Conservation (phyloP, 805 yeast genomes). For the Huiozyma sinensis region DNA sequence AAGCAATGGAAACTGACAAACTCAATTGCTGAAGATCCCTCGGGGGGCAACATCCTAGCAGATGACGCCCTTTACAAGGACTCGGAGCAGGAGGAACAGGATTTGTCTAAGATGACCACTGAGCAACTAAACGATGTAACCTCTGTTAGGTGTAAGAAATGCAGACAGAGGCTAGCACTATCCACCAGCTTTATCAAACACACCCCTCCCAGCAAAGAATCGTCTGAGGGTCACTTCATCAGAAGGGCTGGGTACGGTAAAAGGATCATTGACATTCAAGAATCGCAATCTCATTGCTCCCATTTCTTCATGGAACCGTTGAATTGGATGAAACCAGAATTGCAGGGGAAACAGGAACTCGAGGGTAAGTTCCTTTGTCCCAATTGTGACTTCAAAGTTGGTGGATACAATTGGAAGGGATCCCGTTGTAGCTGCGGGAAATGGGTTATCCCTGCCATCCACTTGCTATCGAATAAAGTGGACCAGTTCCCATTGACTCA, state of each 20-base stretch:
- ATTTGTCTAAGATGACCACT: conserved; percentile 16
- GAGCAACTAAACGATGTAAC: conserved; percentile 21
- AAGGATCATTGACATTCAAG: conserved; percentile 46
- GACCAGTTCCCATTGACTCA: conserved; percentile 40
- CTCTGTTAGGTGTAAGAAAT: conserved; percentile 66
- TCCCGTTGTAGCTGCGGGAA: conserved; percentile 87
- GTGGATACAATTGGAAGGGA: conserved; percentile 92
- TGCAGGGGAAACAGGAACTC: conserved; percentile 53
- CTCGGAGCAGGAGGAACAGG: conserved; percentile 18
- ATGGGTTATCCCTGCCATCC: conserved; percentile 92
- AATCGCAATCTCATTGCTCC: conserved; percentile 57
- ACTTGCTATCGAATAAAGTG: conserved; percentile 68
- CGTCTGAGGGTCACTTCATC: conserved; percentile 55
- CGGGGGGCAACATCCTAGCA: conserved; percentile 26
- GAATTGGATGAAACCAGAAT: conserved; percentile 80
- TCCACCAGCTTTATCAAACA: conserved; percentile 55
- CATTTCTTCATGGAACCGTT: conserved; percentile 85
- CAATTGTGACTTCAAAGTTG: conserved; percentile 74
- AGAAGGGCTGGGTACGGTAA: conserved; percentile 53
- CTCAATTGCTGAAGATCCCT: conserved; percentile 32
- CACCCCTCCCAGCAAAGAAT: conserved; percentile 51
- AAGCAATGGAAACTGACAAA: conserved; percentile 35
- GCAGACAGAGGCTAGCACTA: conserved; percentile 61
- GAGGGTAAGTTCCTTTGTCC: conserved; percentile 88
- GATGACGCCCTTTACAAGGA: conserved; percentile 27